Base-by-base conservation (phyloP, 169 alveolate species). In the Eimeria praecox region DNA sequence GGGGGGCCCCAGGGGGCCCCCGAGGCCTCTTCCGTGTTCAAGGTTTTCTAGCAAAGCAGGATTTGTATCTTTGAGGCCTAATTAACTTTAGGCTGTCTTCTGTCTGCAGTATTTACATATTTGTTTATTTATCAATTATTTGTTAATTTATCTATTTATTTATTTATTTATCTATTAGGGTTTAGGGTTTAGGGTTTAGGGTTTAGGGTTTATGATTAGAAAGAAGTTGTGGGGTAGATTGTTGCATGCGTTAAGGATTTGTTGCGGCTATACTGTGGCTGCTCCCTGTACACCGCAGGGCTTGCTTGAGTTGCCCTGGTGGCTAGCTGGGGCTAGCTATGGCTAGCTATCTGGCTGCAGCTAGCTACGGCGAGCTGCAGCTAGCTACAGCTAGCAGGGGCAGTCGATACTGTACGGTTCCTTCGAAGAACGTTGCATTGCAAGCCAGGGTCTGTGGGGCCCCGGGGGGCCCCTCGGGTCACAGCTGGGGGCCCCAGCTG, bases 321-420 rank as follows among this genome's bases (percentile, higher is more conserved):
- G 38, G 77, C n/a, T 64, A 64, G n/a, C 77, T 64, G 77, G n/a
- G 77, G 77, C 77, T 24, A 64, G 77, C 77, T 64, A 1, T 14
- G n/a, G 77, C 77, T 64, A 64, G 9, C 38, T n/a, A n/a, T n/a
- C n/a, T n/a, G n/a, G n/a, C n/a, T n/a, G n/a, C n/a, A n/a, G n/a
- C n/a, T n/a, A n/a, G n/a, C n/a, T n/a, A n/a, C n/a, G 38, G 77
- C n/a, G 12, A 64, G n/a, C 77, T 64, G 77, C 16, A 30, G 77
- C 77, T 24, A 64, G 77, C 77, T 64, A 1, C 40, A 30, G 77
- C 77, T 64, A 64, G 9, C 38, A 30, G 38, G 0, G 77, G 40
- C 38, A 22, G 9, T 64, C 38, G 38, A 24, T 64, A n/a, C n/a
- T n/a, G n/a, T n/a, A n/a, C n/a, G n/a, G n/a, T n/a, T n/a, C n/a